Evolutionary conservation across 495 filamentous ascomycete genomes (phyloP).

Genomic region (Chaetomium cochliodes): DNA sequence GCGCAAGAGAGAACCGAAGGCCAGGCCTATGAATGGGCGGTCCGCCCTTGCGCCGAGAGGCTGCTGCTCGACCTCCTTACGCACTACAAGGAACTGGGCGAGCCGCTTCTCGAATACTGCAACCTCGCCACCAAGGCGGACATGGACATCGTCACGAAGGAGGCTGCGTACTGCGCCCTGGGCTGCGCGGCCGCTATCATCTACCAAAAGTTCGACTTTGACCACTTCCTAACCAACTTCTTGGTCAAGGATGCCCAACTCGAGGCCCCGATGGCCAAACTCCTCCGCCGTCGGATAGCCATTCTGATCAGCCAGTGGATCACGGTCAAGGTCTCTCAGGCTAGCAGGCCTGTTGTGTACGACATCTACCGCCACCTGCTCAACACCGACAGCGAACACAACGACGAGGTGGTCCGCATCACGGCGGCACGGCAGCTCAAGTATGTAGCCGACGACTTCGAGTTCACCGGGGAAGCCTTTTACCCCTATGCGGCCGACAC

Average conservation of each 20-base stretch:
- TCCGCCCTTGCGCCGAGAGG: conserved; percentile 88
- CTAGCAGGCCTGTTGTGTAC: conserved; percentile 71
- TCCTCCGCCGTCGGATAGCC: conserved; percentile 83
- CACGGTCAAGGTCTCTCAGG: conserved; percentile 62
- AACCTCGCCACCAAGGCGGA: conserved; percentile 63
- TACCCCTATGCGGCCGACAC: conserved; percentile 69
- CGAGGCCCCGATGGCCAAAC: conserved; percentile 70
- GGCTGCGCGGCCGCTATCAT: conserved; percentile 80
- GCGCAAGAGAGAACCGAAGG: conserved; percentile 73
- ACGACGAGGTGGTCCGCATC: conserved; percentile 89
- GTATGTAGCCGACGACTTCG: conserved; percentile 73
- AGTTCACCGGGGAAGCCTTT: conserved; percentile 70
- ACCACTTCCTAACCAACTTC: conserved; percentile 68
- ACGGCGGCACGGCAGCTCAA: conserved; percentile 85
- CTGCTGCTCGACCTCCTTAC: conserved; percentile 88
- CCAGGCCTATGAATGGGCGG: conserved; percentile 81
- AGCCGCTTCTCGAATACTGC: conserved; percentile 77
- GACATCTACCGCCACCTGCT: conserved; percentile 88
- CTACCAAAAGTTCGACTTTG: conserved; percentile 70
- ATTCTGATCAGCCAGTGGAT: conserved; percentile 91
- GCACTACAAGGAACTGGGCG: conserved; percentile 74
- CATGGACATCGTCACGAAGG: conserved; percentile 76
- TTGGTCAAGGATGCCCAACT: conserved; percentile 78
- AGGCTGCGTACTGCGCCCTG: conserved; percentile 90
- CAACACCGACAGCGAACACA: conserved; percentile 68